Evolutionary conservation across 192 early-diverging fungal species (phyloP), one percentile per base, ranked within the genome.

Genomic region (Coemansia sp.): DNA sequence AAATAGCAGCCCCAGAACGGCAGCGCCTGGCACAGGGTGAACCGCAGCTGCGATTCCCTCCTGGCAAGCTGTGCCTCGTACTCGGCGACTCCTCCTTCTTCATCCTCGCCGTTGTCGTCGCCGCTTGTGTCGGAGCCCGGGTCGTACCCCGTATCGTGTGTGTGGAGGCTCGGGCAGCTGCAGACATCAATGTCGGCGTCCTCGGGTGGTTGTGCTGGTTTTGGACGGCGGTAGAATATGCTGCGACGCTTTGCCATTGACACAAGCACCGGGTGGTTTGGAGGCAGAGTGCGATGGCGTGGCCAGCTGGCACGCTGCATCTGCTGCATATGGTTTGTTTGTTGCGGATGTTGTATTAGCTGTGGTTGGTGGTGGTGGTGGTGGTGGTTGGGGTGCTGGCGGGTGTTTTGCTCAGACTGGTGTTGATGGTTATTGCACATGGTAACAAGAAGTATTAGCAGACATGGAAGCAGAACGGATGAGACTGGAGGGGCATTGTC

Each of bases 1-100:
- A 69, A 57, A 41, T 57, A 39, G 69, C 77, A 75, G 72, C 53
- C 19, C 69, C 65, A 71, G 56, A 64, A 80, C 18, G 77, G 77
- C 52, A 75, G 50, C 16, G 54, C 65, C 52, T 58, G 65, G 64
- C 76, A 69, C 26, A 70, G 9, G 10, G 21, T 12, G 45, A 58
- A 63, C 1, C 65, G 53, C 41, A 67, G 48, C n/a, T 52, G 18
- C 7, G 41, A 62, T 11, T 65, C 68, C 15, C 21, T 23, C 16
- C 43, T 13, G 26, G 48, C 56, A 13, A 59, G 19, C 13, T 26
- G 13, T 0, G 56, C 59, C 0, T 48, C 59, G 13, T n/a, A n/a
- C 26, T 65, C 61, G 40, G 64, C 43, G 7, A 38, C 71, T 9
- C 48, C 38, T 1, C 64, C 65, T 42, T 53, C 23, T 8, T 48